Base-by-base conservation (phyloP, 306 rosid genomes). In the Glycyrrhiza uralensis region DNA sequence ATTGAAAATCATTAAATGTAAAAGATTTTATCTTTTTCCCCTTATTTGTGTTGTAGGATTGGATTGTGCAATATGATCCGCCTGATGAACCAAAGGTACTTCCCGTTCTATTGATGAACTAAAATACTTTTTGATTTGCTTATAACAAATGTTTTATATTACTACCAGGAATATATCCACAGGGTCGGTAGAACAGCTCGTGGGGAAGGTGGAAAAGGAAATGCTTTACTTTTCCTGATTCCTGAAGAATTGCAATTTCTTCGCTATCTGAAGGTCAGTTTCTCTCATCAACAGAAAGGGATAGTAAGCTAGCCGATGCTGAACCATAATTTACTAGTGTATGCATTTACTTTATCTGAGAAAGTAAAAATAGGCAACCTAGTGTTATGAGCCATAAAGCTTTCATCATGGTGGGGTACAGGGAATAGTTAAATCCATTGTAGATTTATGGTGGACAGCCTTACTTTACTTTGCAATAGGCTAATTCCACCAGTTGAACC, bases 181-280 rank as follows among this genome's bases (percentile, higher is more conserved):
- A 87, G 98, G 83, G 97, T 93, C 82, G 98, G 98, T 66, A 89
- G 98, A 87, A 91, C 98, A 72, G 97, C 98, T 75, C 94, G 98
- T 24, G 98, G 98, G 26, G 96, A 93, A 81, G 90, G 94, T 66
- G 93, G 85, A 17, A 90, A 75, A 76, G 98, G 96, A 79, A 83
- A 88, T 56, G 98, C 98, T 4, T 82, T 92, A 45, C 94, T 90
- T 78, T 92, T 89, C 74, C 82, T 89, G 80, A 89, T 86, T 76
- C 94, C 96, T 36, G 93, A 89, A 82, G 98, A 89, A 73, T 67
- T 89, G 83, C 87, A 71, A 62, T 92, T 89, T 86, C 93, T 89
- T 79, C 79, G 89, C 19, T 90, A 89, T 88, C 79, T 92, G 49
- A 89, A 90, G 98, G 98, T 92, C 52, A 72, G 75, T 72, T 79